These are phyloP conservation scores for Ilex aquifolium DNA, from an alignment of 257 asterid genomes.

Conservation along the genomic window DNA sequence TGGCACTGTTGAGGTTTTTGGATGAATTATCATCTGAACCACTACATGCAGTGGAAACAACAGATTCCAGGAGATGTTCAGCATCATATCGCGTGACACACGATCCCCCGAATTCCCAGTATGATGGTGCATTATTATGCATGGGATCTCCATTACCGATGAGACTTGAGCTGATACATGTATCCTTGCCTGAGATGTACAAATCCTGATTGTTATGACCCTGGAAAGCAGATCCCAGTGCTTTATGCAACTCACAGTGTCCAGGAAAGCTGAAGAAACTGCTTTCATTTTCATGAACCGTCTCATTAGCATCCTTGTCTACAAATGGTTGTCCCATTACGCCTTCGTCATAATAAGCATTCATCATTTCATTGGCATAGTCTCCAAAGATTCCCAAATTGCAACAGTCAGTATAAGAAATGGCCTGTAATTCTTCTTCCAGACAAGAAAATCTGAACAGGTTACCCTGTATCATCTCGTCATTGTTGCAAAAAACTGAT, in stretches of 20 bases:
- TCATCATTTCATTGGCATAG: constrained; percentile 25
- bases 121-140: constrained; percentile 18
- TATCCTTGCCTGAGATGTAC: constrained; percentile 21
- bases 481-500: constrained; percentile 27
- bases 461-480: constrained; percentile 20
- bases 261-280: constrained; percentile 31
- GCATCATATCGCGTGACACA: constrained; percentile 25
- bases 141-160: constrained; percentile 18
- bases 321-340: constrained; percentile 12
- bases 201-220: constrained; percentile 15
- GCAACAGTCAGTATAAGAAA: constrained; percentile 26
- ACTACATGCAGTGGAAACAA: constrained; percentile 27
- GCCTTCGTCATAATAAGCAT: constrained; percentile 27
- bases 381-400: constrained; percentile 15
- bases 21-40: constrained; percentile 33
- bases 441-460: constrained; percentile 19
- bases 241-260: constrained; percentile 43
- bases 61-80: constrained; percentile 38
- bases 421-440: constrained; percentile 28
- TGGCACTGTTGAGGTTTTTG: constrained; percentile 22
- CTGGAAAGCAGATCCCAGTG: constrained; percentile 31
- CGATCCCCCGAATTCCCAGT: constrained; percentile 28
- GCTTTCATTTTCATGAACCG: constrained; percentile 18
- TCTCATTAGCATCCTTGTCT: constrained; percentile 21
- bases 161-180: constrained; percentile 13